These are phyloP conservation scores for Endotrypanum monterogeii DNA, from an alignment of 208 protist genomes.

Conservation along the genomic window DNA sequence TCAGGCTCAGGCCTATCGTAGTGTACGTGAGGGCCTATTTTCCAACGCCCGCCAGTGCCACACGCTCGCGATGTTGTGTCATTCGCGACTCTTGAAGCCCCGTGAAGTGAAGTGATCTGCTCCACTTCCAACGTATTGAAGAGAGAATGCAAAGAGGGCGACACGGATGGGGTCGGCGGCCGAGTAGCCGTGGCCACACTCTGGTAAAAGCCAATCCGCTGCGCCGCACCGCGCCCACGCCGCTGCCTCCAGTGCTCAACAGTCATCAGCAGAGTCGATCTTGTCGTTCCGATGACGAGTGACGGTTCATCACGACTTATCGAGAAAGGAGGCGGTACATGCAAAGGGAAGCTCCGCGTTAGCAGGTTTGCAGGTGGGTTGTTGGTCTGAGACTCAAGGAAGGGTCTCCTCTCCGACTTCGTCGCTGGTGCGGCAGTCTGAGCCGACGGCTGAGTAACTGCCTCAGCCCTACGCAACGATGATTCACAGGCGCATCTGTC, in stretches of 20 bases:
- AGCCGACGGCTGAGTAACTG: not conserved
- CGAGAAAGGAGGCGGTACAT: not conserved
- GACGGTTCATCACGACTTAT: not conserved
- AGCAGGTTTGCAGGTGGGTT: not conserved
- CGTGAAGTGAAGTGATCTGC: too few relatives aligned
- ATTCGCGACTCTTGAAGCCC: not conserved
- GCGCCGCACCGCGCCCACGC: not conserved
- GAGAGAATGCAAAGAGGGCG: not conserved
- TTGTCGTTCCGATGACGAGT: not conserved
- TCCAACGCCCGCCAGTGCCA: too few relatives aligned
- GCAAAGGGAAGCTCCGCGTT: not conserved
- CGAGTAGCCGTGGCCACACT: not conserved
- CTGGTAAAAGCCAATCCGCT: not conserved
- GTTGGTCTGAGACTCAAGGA: not conserved
- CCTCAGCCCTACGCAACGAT: not conserved
- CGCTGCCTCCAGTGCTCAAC: slow-evolving; percentile 6
- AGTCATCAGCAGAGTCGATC: not conserved
- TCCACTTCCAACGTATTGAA: not conserved
- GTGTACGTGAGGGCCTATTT: not conserved
- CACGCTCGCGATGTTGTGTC: too few relatives aligned
- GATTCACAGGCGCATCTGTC: not conserved
- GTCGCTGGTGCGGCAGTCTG: not conserved
- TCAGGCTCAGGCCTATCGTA: slow-evolving; percentile 1
- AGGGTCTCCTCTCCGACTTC: not conserved
- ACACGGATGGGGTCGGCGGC: not conserved